Base-by-base conservation (phyloP, 495 filamentous ascomycete genomes). In the Talaromyces wortmannii region DNA sequence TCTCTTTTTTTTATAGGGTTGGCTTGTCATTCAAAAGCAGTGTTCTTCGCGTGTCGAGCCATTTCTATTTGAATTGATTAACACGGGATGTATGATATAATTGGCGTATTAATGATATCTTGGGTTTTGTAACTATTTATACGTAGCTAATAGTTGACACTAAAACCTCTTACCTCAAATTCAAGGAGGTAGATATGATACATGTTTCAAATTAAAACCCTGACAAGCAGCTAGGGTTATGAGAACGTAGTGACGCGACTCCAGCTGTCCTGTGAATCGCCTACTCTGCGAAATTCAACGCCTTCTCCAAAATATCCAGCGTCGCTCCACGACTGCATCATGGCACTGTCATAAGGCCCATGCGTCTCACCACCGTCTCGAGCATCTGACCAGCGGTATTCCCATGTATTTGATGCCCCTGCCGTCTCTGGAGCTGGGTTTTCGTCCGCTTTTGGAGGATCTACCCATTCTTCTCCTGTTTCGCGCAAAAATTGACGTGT, bases 241-340 rank as follows among this genome's bases (percentile, higher is more conserved):
- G 30, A 53, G 29, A 53, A 53, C 1, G n/a, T 8, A 45, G 52
- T 32, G 12, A 46, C 36, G 15, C 76, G 70, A 43, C 67, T 83
- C 91, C 91, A 96, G 32, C 68, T 65, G 42, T 63, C 63, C 30
- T 53, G 36, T 29, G 78, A 73, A 31, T 81, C 78, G 11, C 82
- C 85, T 5, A 73, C 81, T 44, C 69, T 76, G 52, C 87, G 76
- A 63, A 97, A 97, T 66, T 97, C 92, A 23, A 96, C 89, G 0
- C 90, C 92, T 60, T 95, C 89, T 2, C 86, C 90, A 72, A 98
- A 98, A 60, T 96, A 97, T 5, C 95, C 95, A 10, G 90, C 90
- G 53, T 86, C 80, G 56, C 85, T 81, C 94, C 94, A 98, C 0
- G 87, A 85, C 46, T 79, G 78, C 94, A 98, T 98, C 48, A 85